Base-by-base conservation (phyloP, 2,329 filamentous ascomycete species). In the Claviceps citrina region DNA sequence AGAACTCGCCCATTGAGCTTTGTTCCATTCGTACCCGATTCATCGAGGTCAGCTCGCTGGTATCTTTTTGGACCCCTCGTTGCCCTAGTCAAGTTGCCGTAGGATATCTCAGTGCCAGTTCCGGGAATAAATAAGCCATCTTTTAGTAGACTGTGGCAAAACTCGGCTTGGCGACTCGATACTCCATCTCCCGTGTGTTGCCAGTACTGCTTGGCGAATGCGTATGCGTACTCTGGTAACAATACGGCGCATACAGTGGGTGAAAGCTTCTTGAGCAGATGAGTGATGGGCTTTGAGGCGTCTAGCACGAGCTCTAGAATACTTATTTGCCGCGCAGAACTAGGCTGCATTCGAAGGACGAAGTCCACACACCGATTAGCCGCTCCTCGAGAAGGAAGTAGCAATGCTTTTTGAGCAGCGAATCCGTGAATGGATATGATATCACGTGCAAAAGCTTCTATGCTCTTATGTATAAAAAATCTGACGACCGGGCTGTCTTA, bases 111-210 rank as follows among this genome's bases (percentile, higher is more conserved):
- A 4, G 53, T 43, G 4, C 43, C 44, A 15, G 49, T 46, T 13
- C 55, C 49, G 2, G 54, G 57, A 7, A 62, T 54, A 15, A 76
- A 64, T 31, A 82, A 65, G 0, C 78, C 78, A 45, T 89, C 78
- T 28, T 71, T 71, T 46, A 93, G 74, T 2, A 89, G 70, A 31
- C 71, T 67, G 44, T 86, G 76, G 54, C 84, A 94, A 58, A 93
- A 95, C 55, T 95, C 89, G 26, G 85, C 87, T 31, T 86, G 76
- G 37, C 91, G 78, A 56, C 87, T 95, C 1, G 87, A 95, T 12
- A 94, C 70, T 13, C 91, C 91, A 45, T 94, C 87, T 16, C 91
- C 91, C 1, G 84, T 82, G 58, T 98, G 91, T 58, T 96, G 91
- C 91, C 91, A 98, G 53, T 93, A 95, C 52, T 86, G 75, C 59